Evolutionary conservation across 2,329 filamentous ascomycete genomes (phyloP).

Genomic region (Botrytis sinoallii): DNA sequence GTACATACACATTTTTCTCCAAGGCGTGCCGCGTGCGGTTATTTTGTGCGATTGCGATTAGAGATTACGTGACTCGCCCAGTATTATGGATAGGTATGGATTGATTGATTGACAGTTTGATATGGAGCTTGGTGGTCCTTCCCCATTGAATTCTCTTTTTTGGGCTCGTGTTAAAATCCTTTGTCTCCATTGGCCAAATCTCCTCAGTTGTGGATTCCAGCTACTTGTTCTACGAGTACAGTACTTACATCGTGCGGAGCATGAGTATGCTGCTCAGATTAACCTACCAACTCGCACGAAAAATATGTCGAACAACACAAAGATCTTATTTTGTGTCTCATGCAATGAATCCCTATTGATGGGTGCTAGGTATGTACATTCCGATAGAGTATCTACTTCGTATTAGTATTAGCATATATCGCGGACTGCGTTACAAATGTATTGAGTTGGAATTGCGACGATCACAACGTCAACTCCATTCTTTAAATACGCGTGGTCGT

Average conservation of each 20-base stretch:
- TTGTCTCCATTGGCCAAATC: not conserved
- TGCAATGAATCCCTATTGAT: not conserved
- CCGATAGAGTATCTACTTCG: not conserved
- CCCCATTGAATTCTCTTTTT: not conserved
- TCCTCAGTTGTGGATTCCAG: not conserved
- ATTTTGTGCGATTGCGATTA: not conserved
- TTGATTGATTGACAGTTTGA: not conserved
- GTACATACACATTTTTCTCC: not conserved
- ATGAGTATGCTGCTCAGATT: not conserved
- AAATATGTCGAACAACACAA: not conserved
- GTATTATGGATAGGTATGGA: not conserved
- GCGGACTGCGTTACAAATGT: not conserved
- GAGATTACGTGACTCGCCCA: not conserved
- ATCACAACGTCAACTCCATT: not conserved
- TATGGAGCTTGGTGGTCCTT: not conserved
- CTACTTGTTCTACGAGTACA: not conserved
- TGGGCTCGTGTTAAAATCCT: not conserved
- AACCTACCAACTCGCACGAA: not conserved
- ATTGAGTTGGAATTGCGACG: not conserved
- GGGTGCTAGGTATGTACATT: not conserved
- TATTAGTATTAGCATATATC: not conserved
- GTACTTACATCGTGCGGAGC: not conserved
- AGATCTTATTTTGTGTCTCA: not conserved
- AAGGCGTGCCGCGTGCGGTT: not conserved
- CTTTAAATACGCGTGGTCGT: not conserved